Conservation (phyloP, 2,329 filamentous ascomycete species). For the Alternaria ventricosa region DNA sequence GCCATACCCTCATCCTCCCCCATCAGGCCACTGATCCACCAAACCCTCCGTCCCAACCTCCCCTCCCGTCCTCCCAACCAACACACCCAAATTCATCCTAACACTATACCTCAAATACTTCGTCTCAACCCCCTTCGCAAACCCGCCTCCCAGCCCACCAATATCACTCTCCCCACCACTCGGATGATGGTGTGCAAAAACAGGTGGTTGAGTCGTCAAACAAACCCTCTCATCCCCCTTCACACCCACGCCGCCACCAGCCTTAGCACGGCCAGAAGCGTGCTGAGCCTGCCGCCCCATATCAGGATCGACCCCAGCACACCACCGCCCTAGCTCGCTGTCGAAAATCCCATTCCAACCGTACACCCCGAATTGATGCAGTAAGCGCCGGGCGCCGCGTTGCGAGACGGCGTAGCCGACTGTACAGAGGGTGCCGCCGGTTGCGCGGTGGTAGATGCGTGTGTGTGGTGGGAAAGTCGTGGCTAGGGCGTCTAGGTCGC, state of each 20-base stretch:
- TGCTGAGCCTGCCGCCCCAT: conserved; percentile 15
- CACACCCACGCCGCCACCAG: neutral
- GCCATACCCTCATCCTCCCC: neutral
- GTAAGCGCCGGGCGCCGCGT: conserved; percentile 36
- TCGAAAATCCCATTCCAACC: conserved; percentile 42
- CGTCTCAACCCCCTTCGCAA: conserved; percentile 39
- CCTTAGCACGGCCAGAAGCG: neutral
- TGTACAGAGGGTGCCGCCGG: conserved; percentile 38
- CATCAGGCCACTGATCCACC: conserved; percentile 41
- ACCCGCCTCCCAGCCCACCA: conserved; percentile 38
- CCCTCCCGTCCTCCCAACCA: conserved; percentile 27
- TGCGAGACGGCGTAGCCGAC: conserved; percentile 39
- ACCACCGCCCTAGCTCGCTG: conserved; percentile 37
- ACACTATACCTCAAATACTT: conserved; percentile 42
- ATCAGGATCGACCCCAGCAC: conserved; percentile 33
- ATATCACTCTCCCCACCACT: conserved; percentile 40
- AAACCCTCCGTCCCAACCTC: conserved; percentile 15
- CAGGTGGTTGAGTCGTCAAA: conserved; percentile 34
- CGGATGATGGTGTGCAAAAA: conserved; percentile 42
- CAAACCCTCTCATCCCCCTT: conserved; percentile 30
- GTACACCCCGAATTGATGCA: conserved; percentile 39
- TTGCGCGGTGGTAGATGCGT: conserved; percentile 36
- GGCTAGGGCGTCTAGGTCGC: conserved; percentile 31
- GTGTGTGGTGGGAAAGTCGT: conserved; percentile 34
- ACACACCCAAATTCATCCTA: conserved; percentile 39